A percentile compares a stretch with the other conserved stretches of the same genome.
Evolutionary conservation across 1,284 basidiomycete species (phyloP).

Genomic region (Neolentinus lepideus): DNA sequence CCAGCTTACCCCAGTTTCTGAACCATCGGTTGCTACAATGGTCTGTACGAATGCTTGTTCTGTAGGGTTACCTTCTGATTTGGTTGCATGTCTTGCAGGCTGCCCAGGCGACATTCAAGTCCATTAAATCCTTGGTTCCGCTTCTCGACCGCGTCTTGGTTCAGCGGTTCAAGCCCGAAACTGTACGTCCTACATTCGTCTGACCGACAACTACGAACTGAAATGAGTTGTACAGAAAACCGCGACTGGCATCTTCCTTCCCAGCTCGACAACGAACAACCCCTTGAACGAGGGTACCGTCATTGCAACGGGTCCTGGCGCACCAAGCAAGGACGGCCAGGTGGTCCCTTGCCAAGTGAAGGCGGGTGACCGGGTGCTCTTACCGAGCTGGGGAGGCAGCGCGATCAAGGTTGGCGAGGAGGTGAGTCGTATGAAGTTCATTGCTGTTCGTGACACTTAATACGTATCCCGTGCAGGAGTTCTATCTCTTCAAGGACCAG

Average conservation of each 20-base stretch:
- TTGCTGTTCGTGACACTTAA: not conserved
- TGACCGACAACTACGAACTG: not conserved
- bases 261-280: constrained; percentile 74
- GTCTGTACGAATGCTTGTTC: not conserved
- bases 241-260: constrained; percentile 89
- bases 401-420: constrained; percentile 97
- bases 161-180: constrained; percentile 93
- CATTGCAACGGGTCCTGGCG: constrained; percentile 92
- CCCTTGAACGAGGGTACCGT: constrained; percentile 96
- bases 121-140: constrained; percentile 87
- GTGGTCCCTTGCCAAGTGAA: constrained; percentile 78
- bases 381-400: constrained; percentile 96
- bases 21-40: not conserved
- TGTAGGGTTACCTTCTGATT: not conserved
- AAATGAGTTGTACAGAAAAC: constrained; percentile 68
- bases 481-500: constrained; percentile 89
- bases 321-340: constrained; percentile 79
- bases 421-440: constrained; percentile 42
- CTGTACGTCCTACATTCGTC: constrained; percentile 42
- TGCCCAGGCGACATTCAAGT: constrained; percentile 72
- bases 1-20: not conserved
- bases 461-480: constrained; percentile 59
- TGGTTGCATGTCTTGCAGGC: constrained; percentile 11
- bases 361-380: constrained; percentile 86
- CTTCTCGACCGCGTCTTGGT: constrained; percentile 96